Base-by-base conservation (phyloP, 768 basidiomycete genomes). In the Filobasidium floriforme region DNA sequence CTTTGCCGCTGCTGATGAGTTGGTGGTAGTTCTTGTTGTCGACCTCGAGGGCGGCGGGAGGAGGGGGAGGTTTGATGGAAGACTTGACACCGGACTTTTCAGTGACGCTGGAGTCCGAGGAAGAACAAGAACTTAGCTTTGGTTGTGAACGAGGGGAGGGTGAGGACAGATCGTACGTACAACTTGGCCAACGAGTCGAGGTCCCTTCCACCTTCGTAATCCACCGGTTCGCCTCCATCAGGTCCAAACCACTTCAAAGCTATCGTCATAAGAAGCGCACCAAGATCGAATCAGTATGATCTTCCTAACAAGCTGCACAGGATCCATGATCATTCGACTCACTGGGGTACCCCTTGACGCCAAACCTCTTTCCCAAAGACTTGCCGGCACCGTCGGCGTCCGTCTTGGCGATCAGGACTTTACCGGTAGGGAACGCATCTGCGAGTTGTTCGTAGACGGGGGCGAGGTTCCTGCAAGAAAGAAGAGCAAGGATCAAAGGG, bases 181-280 rank as follows among this genome's bases (percentile, higher is more conserved):
- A 89, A 92, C 40, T 80, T 80, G 2, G 82, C 85, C 19, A 97
- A 81, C 40, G 84, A 82, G 10, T 91, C 89, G 37, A 96, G 82
- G 71, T 93, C 90, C 40, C 92, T 86, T 7, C 85, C 90, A 24
- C 86, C 84, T 26, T 87, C 85, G 69, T 92, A 93, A 60, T 84
- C 82, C 70, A 86, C 85, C 1, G 82, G 76, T 28, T 79, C 79
- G 1, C 82, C 84, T 19, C 62, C 24, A 19, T 89, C 89, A 46
- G 87, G 80, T 18, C 81, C 84, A 74, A 97, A 94, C 91, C 90
- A 97, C 74, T 94, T 93, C 63, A 96, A 79, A 59, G 92, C 92
- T 92, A 70, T 54, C 63, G 5, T 15, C 46, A 14, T 14, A 14
- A 3, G 14, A 15, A 54, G n/a, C 22, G 46, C 32, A 37, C 32